These are phyloP conservation scores for Ceratobasidium sp. DNA, from an alignment of 1,284 basidiomycete genomes.

Conservation along the genomic window DNA sequence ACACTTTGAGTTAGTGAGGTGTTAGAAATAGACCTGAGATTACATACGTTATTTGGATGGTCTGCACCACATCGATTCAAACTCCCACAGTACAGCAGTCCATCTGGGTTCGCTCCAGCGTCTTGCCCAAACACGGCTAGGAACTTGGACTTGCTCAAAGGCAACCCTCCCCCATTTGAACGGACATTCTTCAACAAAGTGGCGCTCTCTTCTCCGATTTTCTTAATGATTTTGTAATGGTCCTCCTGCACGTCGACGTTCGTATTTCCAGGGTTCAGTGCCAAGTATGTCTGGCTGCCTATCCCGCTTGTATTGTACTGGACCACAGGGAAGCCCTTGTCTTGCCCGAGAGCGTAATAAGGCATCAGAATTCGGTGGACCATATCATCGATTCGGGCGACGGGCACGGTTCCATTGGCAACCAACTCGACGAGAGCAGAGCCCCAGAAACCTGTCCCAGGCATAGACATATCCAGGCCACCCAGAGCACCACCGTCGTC, in stretches of 20 bases:
- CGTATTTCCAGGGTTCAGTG: conserved; percentile 44
- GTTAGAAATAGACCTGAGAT: conserved; percentile 63
- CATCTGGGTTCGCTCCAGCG: conserved; percentile 68
- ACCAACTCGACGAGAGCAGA: conserved; percentile 51
- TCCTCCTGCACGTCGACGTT: conserved; percentile 76
- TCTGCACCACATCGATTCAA: conserved; percentile 52
- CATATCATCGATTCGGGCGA: conserved; percentile 66
- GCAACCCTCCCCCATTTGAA: conserved; percentile 58
- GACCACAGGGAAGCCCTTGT: conserved; percentile 58
- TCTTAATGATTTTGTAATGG: conserved; percentile 71
- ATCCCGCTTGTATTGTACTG: conserved; percentile 45
- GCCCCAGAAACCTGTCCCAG: conserved; percentile 44
- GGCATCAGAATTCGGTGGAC: conserved; percentile 65
- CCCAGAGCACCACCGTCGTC: conserved; percentile 50
- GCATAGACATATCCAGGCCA: conserved; percentile 56
- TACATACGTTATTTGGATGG: conserved; percentile 68
- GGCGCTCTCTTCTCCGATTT: conserved; percentile 76
- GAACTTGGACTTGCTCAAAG: conserved; percentile 53
- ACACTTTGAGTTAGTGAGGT: not conserved
- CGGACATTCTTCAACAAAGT: conserved; percentile 81
- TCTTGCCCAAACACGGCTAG: conserved; percentile 54
- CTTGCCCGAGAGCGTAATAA: conserved; percentile 67
- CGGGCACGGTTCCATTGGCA: conserved; percentile 50
- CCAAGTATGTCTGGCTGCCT: conserved; percentile 40
- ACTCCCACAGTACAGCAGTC: conserved; percentile 53